A percentile compares a stretch with the other conserved stretches of the same genome.
phyloP scores from a whole-genome alignment of 2,329 filamentous ascomycete genomes.

The Aspergillus pseudonomiae region DNA sequence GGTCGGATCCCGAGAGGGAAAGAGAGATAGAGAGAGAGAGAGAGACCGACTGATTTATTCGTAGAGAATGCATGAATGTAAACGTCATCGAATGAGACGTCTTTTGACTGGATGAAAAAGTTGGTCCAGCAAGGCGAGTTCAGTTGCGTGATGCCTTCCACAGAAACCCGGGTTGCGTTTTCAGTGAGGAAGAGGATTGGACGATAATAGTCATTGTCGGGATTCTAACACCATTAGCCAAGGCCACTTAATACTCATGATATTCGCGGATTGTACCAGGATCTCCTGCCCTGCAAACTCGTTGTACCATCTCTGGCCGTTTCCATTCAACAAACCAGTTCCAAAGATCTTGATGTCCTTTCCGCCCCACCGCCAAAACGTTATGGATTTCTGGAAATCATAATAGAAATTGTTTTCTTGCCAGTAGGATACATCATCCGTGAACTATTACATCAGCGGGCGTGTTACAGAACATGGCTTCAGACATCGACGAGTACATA shows the following conservation, averaged over 20 bases:
- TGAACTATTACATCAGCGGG: conserved; percentile 38
- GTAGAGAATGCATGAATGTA: conserved; percentile 59
- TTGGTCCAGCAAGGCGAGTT: conserved; percentile 68
- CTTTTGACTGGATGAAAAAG: conserved; percentile 61
- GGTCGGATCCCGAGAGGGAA: too few relatives aligned
- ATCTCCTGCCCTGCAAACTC: conserved; percentile 49
- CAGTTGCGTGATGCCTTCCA: conserved; percentile 62
- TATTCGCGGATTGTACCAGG: conserved; percentile 24
- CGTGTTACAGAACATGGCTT: neutral
- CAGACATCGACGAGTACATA: conserved; percentile 16
- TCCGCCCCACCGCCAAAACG: conserved; percentile 68
- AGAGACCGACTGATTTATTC: conserved; percentile 40
- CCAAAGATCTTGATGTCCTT: conserved; percentile 64
- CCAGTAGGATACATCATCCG: conserved; percentile 52
- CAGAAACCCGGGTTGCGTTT: conserved; percentile 60
- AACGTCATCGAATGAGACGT: conserved; percentile 58
- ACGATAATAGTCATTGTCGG: conserved; percentile 59
- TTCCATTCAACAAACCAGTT: conserved; percentile 59
- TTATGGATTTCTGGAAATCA: conserved; percentile 58
- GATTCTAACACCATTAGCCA: conserved; percentile 39
- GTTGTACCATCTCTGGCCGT: conserved; percentile 57
- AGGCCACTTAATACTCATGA: too few relatives aligned
- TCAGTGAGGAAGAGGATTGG: conserved; percentile 65
- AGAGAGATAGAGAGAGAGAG: neutral
- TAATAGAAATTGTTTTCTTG: conserved; percentile 56